These are phyloP conservation scores for Gnaphalium uliginosum DNA, from an alignment of 129 eudicot genomes.

Conservation along the genomic window DNA sequence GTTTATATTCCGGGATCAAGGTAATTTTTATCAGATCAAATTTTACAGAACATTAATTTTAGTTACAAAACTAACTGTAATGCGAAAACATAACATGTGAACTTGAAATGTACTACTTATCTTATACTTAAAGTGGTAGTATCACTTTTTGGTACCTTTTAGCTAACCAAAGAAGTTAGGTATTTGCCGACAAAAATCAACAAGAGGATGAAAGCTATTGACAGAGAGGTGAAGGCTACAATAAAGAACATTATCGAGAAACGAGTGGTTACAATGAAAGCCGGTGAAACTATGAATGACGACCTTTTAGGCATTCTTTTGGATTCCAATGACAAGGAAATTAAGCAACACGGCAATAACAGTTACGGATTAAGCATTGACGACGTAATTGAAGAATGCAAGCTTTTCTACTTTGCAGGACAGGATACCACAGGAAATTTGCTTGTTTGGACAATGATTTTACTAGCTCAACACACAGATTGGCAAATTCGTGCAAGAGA, in stretches of 20 bases:
- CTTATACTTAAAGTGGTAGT: background rate
- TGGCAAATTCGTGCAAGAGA: constrained; percentile 34
- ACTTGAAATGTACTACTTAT: background rate
- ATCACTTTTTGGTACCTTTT: background rate
- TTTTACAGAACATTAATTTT: too few species aligned
- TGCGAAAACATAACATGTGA: too few species aligned
- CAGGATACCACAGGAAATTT: constrained; percentile 22
- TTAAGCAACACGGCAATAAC: constrained; percentile 4
- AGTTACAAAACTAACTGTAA: too few species aligned
- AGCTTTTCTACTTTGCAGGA: constrained; percentile 34
- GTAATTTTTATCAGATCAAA: background rate
- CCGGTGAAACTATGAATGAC: constrained; percentile 18
- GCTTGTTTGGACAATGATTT: constrained; percentile 40
- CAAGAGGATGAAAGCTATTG: constrained; percentile 26
- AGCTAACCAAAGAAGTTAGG: background rate
- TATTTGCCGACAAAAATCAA: constrained; percentile 32
- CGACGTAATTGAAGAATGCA: constrained; percentile 30
- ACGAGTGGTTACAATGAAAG: constrained; percentile 18
- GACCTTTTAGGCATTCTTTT: constrained; percentile 31
- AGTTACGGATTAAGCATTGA: constrained; percentile 27
- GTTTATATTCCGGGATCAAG: constrained; percentile 36
- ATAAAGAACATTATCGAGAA: constrained; percentile 26
- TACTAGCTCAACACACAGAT: constrained; percentile 20
- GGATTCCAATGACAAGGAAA: constrained; percentile 28
- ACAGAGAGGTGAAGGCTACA: constrained; percentile 15